phyloP scores from a whole-genome alignment of 495 filamentous ascomycete genomes.

The Barbatosphaeria neglecta region DNA sequence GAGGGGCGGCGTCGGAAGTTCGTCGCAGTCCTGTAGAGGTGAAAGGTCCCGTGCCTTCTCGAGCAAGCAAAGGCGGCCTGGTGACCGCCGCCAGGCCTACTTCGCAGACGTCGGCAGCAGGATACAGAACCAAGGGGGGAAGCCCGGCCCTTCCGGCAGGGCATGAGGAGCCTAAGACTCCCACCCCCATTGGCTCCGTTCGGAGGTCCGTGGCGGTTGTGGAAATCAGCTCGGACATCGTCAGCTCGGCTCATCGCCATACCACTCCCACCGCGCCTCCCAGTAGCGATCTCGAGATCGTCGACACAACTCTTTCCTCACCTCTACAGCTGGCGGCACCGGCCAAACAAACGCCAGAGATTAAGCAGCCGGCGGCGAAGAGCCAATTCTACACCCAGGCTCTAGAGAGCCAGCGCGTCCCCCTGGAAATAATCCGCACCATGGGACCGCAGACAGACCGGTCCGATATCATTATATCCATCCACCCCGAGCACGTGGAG shows the following conservation, averaged over 20 bases:
- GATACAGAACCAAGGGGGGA: too few relatives aligned
- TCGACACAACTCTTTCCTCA: not conserved
- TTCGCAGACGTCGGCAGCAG: too few relatives aligned
- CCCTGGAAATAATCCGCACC: conserved; percentile 26
- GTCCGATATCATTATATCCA: conserved; percentile 36
- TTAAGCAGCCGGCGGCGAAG: conserved; percentile 6
- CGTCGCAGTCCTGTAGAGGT: not conserved
- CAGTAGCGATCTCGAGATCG: not conserved
- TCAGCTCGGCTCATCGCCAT: not conserved
- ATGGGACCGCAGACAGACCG: conserved; percentile 32
- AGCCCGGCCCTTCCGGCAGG: too few relatives aligned
- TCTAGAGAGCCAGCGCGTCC: conserved; percentile 38
- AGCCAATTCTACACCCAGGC: conserved; percentile 28
- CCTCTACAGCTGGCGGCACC: conserved; percentile 3
- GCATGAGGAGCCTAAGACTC: not conserved
- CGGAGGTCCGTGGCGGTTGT: not conserved
- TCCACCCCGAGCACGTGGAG: conserved; percentile 24
- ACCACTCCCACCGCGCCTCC: not conserved
- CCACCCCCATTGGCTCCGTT: not conserved
- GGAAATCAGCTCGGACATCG: not conserved
- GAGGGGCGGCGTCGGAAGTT: not conserved
- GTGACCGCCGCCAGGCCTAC: too few relatives aligned
- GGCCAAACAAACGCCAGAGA: conserved; percentile 2
- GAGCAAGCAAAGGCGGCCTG: not conserved
- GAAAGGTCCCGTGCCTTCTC: not conserved